A percentile compares a stretch with the other conserved stretches of the same genome.
These are phyloP conservation scores for Ophiocordyceps australis DNA, from an alignment of 2,329 filamentous ascomycete species.

Conservation along the genomic window DNA sequence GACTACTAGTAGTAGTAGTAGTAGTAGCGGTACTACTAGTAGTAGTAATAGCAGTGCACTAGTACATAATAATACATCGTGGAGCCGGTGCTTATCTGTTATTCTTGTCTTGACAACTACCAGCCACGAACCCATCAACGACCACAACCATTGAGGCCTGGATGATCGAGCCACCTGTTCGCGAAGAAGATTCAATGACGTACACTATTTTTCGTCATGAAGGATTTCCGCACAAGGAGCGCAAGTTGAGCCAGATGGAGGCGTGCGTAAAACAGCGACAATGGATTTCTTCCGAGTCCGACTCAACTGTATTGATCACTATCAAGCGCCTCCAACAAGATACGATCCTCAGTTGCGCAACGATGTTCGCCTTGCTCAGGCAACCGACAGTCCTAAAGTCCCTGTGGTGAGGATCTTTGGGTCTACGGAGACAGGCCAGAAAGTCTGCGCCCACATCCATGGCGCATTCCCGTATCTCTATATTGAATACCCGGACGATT, in stretches of 20 bases:
- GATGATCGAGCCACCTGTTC: no score
- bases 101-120: no score
- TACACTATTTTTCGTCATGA: no score
- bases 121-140: no score
- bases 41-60: no score
- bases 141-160: no score
- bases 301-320: conserved; percentile 91
- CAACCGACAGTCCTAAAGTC: conserved; percentile 50
- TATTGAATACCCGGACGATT: conserved; percentile 59
- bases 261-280: conserved; percentile 4
- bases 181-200: no score
- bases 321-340: conserved; percentile 60
- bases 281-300: conserved; percentile 69
- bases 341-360: conserved; percentile 67
- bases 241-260: conserved; percentile 4
- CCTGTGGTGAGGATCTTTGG: conserved; percentile 86
- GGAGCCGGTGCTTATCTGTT: no score
- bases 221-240: no score
- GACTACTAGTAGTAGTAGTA: no score
- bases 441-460: conserved; percentile 89
- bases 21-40: no score
- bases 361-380: conserved; percentile 37
- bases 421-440: conserved; percentile 84
- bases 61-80: no score
- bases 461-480: conserved; percentile 95